phyloP scores from a whole-genome alignment of 495 filamentous ascomycete genomes.

The Poronia punctata region DNA sequence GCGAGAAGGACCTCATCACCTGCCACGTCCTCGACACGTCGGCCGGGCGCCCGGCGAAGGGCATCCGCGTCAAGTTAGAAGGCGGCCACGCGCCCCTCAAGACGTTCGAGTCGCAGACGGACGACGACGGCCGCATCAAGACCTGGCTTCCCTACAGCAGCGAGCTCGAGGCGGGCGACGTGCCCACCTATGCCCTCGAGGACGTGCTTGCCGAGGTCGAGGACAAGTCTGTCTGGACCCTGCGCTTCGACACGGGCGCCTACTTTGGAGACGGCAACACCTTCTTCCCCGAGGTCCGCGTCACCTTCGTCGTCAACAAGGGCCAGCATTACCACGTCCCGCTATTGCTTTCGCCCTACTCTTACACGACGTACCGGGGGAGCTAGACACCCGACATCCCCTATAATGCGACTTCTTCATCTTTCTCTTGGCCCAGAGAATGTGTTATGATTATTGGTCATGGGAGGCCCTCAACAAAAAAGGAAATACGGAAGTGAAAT shows the following conservation, averaged over 20 bases:
- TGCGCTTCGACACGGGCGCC: constrained; percentile 67
- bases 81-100: constrained; percentile 57
- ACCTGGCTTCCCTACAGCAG: constrained; percentile 58
- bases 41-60: constrained; percentile 57
- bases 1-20: constrained; percentile 47
- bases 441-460: too few relatives aligned
- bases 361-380: constrained; percentile 90
- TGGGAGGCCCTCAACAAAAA: too few relatives aligned
- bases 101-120: constrained; percentile 59
- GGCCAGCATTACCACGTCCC: constrained; percentile 89
- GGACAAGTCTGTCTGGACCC: constrained; percentile 48
- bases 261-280: constrained; percentile 73
- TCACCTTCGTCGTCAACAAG: constrained; percentile 70
- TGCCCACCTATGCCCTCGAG: constrained; percentile 44
- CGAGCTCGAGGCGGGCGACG: constrained; percentile 38
- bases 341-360: constrained; percentile 79
- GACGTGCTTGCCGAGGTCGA: constrained; percentile 37
- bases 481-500: too few relatives aligned
- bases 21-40: constrained; percentile 59
- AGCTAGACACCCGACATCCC: too few relatives aligned
- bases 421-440: too few relatives aligned
- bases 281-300: constrained; percentile 88
- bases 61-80: constrained; percentile 70
- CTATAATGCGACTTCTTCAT: too few relatives aligned
- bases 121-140: constrained; percentile 80